Evolutionary conservation across 2,329 filamentous ascomycete species (phyloP), one percentile per base, ranked within the genome.

Genomic region (Apiospora aurea): DNA sequence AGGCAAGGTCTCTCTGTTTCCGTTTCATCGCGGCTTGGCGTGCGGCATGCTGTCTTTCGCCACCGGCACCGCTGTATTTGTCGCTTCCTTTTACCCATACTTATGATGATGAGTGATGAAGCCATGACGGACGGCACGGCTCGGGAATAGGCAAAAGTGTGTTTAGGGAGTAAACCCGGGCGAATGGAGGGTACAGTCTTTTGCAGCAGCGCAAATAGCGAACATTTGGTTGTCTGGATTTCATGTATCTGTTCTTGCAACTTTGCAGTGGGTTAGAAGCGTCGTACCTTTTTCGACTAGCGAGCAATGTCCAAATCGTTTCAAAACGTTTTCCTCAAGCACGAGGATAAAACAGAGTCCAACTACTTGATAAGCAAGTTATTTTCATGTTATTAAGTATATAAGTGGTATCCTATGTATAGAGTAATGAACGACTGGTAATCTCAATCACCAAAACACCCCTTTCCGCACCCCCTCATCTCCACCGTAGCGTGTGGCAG

Each of bases 101-200:
- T 38, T 34, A 57, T 61, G 53, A 64, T 64, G 57, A 64, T 64
- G 57, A 64, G 29, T 64, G 57, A 64, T 64, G 57, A 64, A 64
- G 34, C 21, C 57, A 64, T 41, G 57, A 64, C 57, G 57, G 21
- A 10, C 44, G 10, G 34, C 18, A 21, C 21, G 57, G 34, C 29
- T 24, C 34, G 34, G 57, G 21, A n/a, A 14, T 24, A n/a, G 51
- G 26, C 11, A 57, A 41, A n/a, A 41, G 57, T 41, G 4, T 24
- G 4, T n/a, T 14, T 14, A 6, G 18, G 11, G 8, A 4, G 18
- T 1, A 38, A 49, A 51, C 21, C 51, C 26, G 53, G 53, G 53
- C 53, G 53, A n/a, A 61, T 18, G 53, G 29, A 21, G 1, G 26
- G 16, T 26, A 18, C 4, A 21, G 29, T 61, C 26, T 21, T 61